These are phyloP conservation scores for Cochlearia excelsa DNA, from an alignment of 345 rosid genomes.

Conservation along the genomic window DNA sequence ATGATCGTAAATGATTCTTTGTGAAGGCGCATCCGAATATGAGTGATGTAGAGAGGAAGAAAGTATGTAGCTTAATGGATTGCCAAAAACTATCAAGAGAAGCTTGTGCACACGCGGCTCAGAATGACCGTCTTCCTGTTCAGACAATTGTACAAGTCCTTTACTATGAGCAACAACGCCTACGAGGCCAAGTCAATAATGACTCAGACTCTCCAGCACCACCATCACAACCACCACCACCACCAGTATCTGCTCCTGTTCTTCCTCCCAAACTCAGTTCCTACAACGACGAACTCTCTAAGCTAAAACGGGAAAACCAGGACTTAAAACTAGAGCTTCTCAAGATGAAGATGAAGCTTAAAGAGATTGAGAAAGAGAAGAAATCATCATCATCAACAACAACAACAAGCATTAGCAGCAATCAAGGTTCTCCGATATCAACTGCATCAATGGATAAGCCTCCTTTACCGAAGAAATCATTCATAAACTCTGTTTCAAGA, in stretches of 20 bases:
- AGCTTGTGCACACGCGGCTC: constrained; percentile 96
- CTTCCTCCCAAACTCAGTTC: constrained; percentile 44
- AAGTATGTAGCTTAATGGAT: constrained; percentile 91
- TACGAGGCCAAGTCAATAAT: constrained; percentile 55
- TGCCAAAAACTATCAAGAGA: constrained; percentile 90
- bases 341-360: constrained; percentile 81
- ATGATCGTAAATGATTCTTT: not conserved
- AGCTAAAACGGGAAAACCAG: constrained; percentile 64
- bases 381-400: constrained; percentile 13
- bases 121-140: constrained; percentile 81
- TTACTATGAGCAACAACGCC: constrained; percentile 83
- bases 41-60: constrained; percentile 89
- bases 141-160: constrained; percentile 95
- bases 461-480: constrained; percentile 71
- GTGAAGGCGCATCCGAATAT: constrained; percentile 77
- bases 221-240: constrained; percentile 4
- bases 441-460: constrained; percentile 61
- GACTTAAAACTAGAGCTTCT: constrained; percentile 74
- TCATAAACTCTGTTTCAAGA: constrained; percentile 68
- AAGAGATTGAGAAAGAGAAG: constrained; percentile 60
- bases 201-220: constrained; percentile 32
- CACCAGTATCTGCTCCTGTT: constrained; percentile 1
- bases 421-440: constrained; percentile 28
- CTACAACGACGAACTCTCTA: constrained; percentile 55
- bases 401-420: constrained; percentile 1